Base-by-base conservation (phyloP, 2,329 filamentous ascomycete species). In the Colletotrichum somersetense region DNA sequence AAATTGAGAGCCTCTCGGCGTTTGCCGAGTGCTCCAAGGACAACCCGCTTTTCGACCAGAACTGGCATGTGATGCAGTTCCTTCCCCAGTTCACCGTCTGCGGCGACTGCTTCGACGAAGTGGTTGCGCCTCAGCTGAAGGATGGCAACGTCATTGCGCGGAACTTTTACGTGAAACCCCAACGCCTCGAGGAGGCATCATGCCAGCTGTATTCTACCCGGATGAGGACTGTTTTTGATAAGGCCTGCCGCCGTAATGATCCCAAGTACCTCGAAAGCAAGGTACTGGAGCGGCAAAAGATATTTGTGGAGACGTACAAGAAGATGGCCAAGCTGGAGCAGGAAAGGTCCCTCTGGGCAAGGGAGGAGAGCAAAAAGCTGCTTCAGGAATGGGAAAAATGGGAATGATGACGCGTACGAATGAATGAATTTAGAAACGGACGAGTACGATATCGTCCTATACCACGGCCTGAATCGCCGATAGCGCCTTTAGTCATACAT, bases 81-180 rank as follows among this genome's bases (percentile, higher is more conserved):
- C 83, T 97, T 0, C 93, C 92, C 0, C 89, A 95, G 59, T 90
- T 97, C 77, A 94, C 92, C 0, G 91, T 97, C 5, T 98, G 95
- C 81, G 90, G 93, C 74, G 93, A 96, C 80, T 98, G 95, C 80
- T 97, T 93, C 79, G 89, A 93, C 20, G 91, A 94, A 30, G 88
- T 94, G 0, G 89, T 97, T n/a, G 89, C 88, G 81, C 94, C 95
- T 0, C 84, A 90, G 62, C 82, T 91, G 1, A 84, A 86, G 40
- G 83, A 86, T 20, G 80, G 82, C 64, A 82, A 83, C 52, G 82
- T 87, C 0, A 84, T 95, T 33, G 90, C 92, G 12, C 83, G 87
- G 23, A 89, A 91, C 74, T 93, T 96, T 75, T 90, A 89, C 74
- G 86, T 87, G 67, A 85, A 88, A 18, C 85, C 89, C 33, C 88